A percentile compares a stretch with the other conserved stretches of the same genome.
phyloP scores from a whole-genome alignment of 129 eudicot species.

The Chrysanthemum makinoi region DNA sequence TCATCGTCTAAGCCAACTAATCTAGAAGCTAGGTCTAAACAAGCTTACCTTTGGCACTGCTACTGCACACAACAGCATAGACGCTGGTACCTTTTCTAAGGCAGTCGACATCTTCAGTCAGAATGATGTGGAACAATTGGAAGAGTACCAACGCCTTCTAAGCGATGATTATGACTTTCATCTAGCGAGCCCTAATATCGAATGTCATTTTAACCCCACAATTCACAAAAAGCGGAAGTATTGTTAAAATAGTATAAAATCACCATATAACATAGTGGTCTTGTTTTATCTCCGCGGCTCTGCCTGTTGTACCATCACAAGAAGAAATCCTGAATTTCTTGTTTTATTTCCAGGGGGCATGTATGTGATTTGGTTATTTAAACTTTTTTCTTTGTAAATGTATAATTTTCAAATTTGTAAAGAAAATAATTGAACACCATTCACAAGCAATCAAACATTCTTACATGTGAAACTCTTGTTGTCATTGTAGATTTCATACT shows the following conservation, averaged over 20 bases:
- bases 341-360: constrained; percentile 8
- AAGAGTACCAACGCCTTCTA: background rate
- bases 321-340: background rate
- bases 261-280: background rate
- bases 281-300: background rate
- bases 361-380: constrained; percentile 8
- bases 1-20: background rate
- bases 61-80: background rate
- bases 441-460: background rate
- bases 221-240: constrained; percentile 32
- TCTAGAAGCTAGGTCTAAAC: constrained; percentile 10
- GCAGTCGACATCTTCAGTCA: background rate
- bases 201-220: constrained; percentile 22
- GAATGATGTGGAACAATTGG: background rate
- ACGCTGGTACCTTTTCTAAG: constrained; percentile 23
- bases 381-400: constrained; percentile 16
- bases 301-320: constrained; percentile 9
- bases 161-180: background rate
- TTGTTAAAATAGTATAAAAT: constrained; percentile 4
- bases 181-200: constrained; percentile 15
- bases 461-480: constrained; percentile 31
- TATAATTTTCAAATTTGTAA: constrained; percentile 9
- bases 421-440: background rate
- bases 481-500: constrained; percentile 56
- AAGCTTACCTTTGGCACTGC: background rate